Conservation (phyloP, 2,329 filamentous ascomycete species). For the Trichoderma sp. region DNA sequence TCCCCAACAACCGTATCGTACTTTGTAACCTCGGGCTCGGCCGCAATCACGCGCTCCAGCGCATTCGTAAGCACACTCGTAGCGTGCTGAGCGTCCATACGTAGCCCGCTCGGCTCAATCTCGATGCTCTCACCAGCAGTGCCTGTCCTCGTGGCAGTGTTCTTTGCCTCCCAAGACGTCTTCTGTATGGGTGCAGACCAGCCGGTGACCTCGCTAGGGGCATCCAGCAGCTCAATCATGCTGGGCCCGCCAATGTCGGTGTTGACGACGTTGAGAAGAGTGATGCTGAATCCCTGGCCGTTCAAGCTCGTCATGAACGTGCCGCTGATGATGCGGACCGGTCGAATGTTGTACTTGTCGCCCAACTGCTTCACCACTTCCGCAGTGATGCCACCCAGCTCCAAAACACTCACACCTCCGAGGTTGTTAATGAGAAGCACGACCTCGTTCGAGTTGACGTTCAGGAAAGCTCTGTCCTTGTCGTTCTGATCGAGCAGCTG, state of each 20-base stretch:
- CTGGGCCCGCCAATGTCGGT: conserved; percentile 61
- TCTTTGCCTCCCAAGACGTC: conserved; percentile 64
- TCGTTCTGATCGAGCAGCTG: conserved; percentile 69
- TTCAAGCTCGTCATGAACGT: conserved; percentile 81
- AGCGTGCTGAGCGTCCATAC: conserved; percentile 54
- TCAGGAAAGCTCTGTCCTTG: conserved; percentile 69
- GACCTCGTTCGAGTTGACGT: conserved; percentile 63
- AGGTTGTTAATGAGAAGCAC: conserved; percentile 76
- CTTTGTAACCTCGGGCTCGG: conserved; percentile 70
- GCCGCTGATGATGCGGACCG: conserved; percentile 66
- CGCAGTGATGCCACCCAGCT: conserved; percentile 70
- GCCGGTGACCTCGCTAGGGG: conserved; percentile 68
- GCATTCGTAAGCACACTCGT: conserved; percentile 58
- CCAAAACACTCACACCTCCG: conserved; percentile 71
- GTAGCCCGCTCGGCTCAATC: conserved; percentile 52
- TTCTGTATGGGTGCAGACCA: conserved; percentile 68
- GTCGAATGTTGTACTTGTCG: conserved; percentile 59
- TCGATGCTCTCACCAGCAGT: conserved; percentile 38
- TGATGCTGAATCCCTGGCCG: conserved; percentile 73
- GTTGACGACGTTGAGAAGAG: conserved; percentile 65
- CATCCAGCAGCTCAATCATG: conserved; percentile 71
- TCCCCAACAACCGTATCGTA: conserved; percentile 86
- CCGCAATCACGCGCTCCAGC: conserved; percentile 63
- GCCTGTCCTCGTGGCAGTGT: conserved; percentile 50
- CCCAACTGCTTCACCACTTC: conserved; percentile 68